Evolutionary conservation across 352 stramenopile species (phyloP).

Genomic region (Thalassiosira mediterranea): DNA sequence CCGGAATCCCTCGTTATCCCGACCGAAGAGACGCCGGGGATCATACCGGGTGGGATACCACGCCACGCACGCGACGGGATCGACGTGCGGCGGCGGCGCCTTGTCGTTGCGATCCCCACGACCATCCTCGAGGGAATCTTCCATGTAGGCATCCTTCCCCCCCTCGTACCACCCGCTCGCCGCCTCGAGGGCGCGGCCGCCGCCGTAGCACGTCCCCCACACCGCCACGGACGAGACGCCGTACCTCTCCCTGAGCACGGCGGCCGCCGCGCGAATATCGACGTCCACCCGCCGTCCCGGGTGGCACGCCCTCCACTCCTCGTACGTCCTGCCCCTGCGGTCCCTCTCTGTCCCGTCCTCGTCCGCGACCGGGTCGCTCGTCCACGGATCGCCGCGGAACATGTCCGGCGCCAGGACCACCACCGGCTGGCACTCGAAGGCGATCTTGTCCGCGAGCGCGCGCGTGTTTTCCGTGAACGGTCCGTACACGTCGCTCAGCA

Average conservation of each 20-base stretch:
- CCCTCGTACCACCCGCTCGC: conserved; percentile 62
- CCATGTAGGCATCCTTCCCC: conserved; percentile 37
- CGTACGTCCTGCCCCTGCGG: conserved; percentile 65
- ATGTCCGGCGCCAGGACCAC: conserved; percentile 82
- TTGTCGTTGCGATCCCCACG: conserved; percentile 3
- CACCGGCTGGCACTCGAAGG: conserved; percentile 83
- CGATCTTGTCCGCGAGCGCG: conserved; percentile 80
- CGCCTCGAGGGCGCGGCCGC: conserved; percentile 74
- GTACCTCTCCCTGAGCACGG: conserved; percentile 73
- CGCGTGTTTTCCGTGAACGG: conserved; percentile 72
- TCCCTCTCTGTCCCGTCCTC: conserved; percentile 43
- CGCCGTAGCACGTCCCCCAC: conserved; percentile 81
- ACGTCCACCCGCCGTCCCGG: conserved; percentile 70
- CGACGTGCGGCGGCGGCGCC: conserved; percentile 50
- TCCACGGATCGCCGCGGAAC: conserved; percentile 77
- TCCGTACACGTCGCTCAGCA: conserved; percentile 80
- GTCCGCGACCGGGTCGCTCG: conserved; percentile 30
- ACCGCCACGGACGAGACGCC: conserved; percentile 72
- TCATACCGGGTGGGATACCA: conserved; percentile 84
- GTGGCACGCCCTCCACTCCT: conserved; percentile 74
- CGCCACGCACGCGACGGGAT: conserved; percentile 70
- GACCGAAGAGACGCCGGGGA: conserved; percentile 67
- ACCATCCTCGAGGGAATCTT: conserved; percentile 35
- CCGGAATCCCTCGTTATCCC: conserved; percentile 36
- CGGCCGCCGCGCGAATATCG: conserved; percentile 79